phyloP scores from a whole-genome alignment of 768 basidiomycete species.

The Fistulinella prunicolor region DNA sequence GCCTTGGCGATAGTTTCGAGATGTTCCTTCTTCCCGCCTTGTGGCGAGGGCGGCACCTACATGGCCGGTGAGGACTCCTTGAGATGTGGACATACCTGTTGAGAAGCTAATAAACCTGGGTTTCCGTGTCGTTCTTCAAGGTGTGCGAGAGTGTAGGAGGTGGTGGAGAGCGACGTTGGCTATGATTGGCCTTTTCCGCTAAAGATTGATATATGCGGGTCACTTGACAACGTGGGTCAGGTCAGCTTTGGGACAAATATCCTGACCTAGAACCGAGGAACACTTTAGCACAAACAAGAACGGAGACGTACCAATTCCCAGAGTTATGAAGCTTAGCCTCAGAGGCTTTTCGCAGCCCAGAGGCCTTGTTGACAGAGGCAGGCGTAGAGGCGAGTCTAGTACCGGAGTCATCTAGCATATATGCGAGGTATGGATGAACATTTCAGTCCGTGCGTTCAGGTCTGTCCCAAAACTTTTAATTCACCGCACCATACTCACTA shows the following conservation, averaged over 20 bases:
- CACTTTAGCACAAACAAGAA: background rate
- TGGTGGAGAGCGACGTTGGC: slow-evolving; percentile 94
- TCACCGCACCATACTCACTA: too few species aligned
- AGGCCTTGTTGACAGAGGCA: slow-evolving; percentile 70
- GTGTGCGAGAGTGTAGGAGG: slow-evolving; percentile 97
- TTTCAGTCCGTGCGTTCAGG: too few species aligned
- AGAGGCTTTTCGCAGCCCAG: slow-evolving; percentile 92
- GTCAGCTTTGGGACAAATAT: slow-evolving; percentile 86
- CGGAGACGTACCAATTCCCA: slow-evolving; percentile 78
- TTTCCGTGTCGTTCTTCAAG: slow-evolving; percentile 98
- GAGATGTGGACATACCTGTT: slow-evolving; percentile 62
- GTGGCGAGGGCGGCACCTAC: slow-evolving; percentile 78
- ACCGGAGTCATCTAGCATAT: too few species aligned
- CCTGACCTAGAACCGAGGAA: slow-evolving; percentile 65
- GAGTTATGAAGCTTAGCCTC: slow-evolving; percentile 90
- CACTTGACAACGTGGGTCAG: slow-evolving; percentile 98
- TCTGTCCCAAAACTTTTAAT: too few species aligned
- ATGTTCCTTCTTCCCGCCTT: slow-evolving; percentile 96
- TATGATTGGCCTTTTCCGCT: slow-evolving; percentile 96
- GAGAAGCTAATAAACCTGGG: slow-evolving; percentile 94
- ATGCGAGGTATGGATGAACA: too few species aligned
- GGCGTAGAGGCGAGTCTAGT: slow-evolving; percentile 88
- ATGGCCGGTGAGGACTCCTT: background rate
- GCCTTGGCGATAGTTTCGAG: slow-evolving; percentile 74
- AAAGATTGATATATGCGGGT: slow-evolving; percentile 97